phyloP scores from a whole-genome alignment of 2,329 filamentous ascomycete species.

The Phialophora tarda region DNA sequence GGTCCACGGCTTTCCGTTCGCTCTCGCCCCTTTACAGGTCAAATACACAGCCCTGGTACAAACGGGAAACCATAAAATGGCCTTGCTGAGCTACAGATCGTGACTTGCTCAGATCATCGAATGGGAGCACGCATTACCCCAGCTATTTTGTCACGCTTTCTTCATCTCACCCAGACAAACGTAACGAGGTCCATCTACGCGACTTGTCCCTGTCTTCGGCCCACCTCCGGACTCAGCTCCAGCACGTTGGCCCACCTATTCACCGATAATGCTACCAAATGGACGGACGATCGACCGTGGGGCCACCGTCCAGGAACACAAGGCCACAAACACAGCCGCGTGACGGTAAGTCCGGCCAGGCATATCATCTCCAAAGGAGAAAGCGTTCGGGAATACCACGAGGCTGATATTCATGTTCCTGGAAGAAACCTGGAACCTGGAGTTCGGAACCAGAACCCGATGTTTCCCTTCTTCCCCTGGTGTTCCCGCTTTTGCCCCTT shows the following conservation, averaged over 20 bases:
- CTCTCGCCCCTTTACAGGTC: constrained; percentile 1
- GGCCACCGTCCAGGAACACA: not conserved
- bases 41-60: not conserved
- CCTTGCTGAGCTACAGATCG: constrained; percentile 10
- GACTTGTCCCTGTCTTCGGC: constrained; percentile 3
- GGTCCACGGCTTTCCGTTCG: not conserved
- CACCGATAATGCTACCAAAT: not conserved
- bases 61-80: not conserved
- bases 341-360: constrained; percentile 8
- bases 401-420: constrained; percentile 13
- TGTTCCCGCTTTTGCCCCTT: constrained; percentile 10
- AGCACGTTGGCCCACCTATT: constrained; percentile 3
- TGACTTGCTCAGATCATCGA: not conserved
- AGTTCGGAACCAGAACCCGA: not conserved
- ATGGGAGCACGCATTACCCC: constrained; percentile 5
- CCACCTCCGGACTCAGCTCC: constrained; percentile 7
- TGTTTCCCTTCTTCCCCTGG: constrained; percentile 12
- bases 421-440: not conserved
- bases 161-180: not conserved
- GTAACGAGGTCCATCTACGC: not conserved
- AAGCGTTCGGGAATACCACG: not conserved
- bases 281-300: constrained; percentile 6
- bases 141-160: not conserved
- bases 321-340: constrained; percentile 9
- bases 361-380: constrained; percentile 1